A percentile compares a stretch with the other conserved stretches of the same genome.
Conservation (phyloP, 192 early-diverging fungal species). For the Spizellomyces punctatus region DNA sequence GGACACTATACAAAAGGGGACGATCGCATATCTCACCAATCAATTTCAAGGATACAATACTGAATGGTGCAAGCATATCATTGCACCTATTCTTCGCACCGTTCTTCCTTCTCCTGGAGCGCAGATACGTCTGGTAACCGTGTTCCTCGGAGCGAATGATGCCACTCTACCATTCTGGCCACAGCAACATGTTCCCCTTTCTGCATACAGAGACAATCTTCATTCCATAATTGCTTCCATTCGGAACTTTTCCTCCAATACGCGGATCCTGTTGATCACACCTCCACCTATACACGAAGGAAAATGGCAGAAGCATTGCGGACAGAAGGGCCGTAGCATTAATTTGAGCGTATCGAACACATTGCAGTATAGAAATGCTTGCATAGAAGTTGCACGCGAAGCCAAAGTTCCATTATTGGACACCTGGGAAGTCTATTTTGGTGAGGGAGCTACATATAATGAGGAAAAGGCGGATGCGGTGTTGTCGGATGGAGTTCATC, state of each 20-base stretch:
- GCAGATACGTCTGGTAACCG: constrained; percentile 59
- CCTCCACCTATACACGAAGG: constrained; percentile 70
- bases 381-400: constrained; percentile 28
- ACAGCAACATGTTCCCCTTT: constrained; percentile 65
- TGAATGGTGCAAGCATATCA: constrained; percentile 55
- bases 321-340: constrained; percentile 24
- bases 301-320: constrained; percentile 35
- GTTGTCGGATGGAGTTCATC: constrained; percentile 41
- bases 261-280: constrained; percentile 68
- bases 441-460: constrained; percentile 17
- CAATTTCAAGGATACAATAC: constrained; percentile 67
- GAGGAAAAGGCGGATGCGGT: constrained; percentile 15
- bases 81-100: constrained; percentile 56
- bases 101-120: constrained; percentile 3
- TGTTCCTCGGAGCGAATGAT: constrained; percentile 88
- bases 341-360: constrained; percentile 28
- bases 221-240: constrained; percentile 59
- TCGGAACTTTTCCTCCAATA: constrained; percentile 59
- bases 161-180: constrained; percentile 47
- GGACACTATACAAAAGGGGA: not conserved
- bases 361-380: constrained; percentile 31
- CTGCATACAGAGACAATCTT: constrained; percentile 62
- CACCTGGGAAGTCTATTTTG: constrained; percentile 36
- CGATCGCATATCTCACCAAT: no score
- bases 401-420: constrained; percentile 30